Base-by-base conservation (phyloP, 2,329 filamentous ascomycete genomes). In the Harringtonia lauricola region DNA sequence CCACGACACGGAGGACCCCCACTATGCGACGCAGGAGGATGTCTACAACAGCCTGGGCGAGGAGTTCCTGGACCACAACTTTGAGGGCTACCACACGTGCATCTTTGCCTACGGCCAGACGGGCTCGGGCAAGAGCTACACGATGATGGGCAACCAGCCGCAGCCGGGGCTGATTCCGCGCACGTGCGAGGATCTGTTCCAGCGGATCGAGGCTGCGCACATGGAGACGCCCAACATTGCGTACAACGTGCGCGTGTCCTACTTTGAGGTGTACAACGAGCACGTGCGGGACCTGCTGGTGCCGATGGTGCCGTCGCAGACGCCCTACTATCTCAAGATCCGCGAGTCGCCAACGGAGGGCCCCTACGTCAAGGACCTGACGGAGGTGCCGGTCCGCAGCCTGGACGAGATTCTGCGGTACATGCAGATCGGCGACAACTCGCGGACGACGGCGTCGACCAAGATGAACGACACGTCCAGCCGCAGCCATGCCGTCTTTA, bases 401-500 rank as follows among this genome's bases (percentile, higher is more conserved):
- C 86, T 92, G 56, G 68, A 76, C 41, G 92, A 98, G 60, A 87
- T 98, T 50, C 72, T 94, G 63, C 81, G 85, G 33, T 81, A 86
- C 64, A 95, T 98, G 88, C 86, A 83, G 55, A 77, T 81, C 56
- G 92, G 92, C 45, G 92, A 98, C 61, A 68, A 75, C 51, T 95
- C 85, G 46, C 81, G 92, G 39, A 96, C 92, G 0, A 83, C 79
- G 18, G 92, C 92, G 14, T 88, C 86, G 58, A 98, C 92, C 47
- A 96, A 95, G 67, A 98, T 98, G 92, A 98, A 98, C 64, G 92
- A 98, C 63, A 96, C 90, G 3, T 94, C 87, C 43, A 95, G 87
- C 50, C 85, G 92, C 60, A 95, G 88, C 51, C 92, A 98, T 59
- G 88, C 92, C 8, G 92, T 98, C 46, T 98, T 98, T 63, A 98